A percentile compares a stretch with the other conserved stretches of the same genome.
These are phyloP conservation scores for Boechera retrofracta DNA, from an alignment of 345 rosid genomes.

Conservation along the genomic window DNA sequence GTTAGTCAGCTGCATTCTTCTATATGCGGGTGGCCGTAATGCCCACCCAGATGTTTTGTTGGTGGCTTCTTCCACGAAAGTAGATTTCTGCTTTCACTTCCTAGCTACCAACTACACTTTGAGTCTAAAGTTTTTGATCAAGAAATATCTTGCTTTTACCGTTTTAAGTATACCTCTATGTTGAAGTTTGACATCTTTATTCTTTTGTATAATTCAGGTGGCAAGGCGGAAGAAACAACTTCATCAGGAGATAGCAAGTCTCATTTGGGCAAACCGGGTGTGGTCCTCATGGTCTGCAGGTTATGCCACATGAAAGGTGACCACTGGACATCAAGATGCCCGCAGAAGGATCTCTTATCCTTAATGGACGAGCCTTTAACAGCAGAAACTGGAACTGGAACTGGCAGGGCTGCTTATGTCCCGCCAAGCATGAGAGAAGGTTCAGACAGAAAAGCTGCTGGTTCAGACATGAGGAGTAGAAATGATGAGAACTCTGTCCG, in stretches of 20 bases:
- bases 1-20: slow-evolving; percentile 40
- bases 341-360: slow-evolving; percentile 66
- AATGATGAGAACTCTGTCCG: slow-evolving; percentile 45
- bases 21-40: slow-evolving; percentile 42
- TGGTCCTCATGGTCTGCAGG: slow-evolving; percentile 67
- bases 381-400: slow-evolving; percentile 39
- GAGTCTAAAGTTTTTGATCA: not conserved
- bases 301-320: slow-evolving; percentile 70
- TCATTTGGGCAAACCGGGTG: slow-evolving; percentile 55
- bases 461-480: slow-evolving; percentile 44
- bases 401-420: slow-evolving; percentile 55
- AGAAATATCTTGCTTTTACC: not conserved
- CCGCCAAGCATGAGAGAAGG: slow-evolving; percentile 56
- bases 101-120: slow-evolving; percentile 35
- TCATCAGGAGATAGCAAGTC: slow-evolving; percentile 55
- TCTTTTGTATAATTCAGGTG: slow-evolving; percentile 43
- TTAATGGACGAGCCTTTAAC: slow-evolving; percentile 52
- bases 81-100: slow-evolving; percentile 41
- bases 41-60: slow-evolving; percentile 42
- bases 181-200: not conserved
- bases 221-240: slow-evolving; percentile 52
- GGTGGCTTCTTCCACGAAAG: slow-evolving; percentile 35
- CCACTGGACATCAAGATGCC: slow-evolving; percentile 73
- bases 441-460: slow-evolving; percentile 26
- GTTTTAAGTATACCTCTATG: not conserved